phyloP scores from a whole-genome alignment of 805 yeast species.

The Barnettozyma siamensis region DNA sequence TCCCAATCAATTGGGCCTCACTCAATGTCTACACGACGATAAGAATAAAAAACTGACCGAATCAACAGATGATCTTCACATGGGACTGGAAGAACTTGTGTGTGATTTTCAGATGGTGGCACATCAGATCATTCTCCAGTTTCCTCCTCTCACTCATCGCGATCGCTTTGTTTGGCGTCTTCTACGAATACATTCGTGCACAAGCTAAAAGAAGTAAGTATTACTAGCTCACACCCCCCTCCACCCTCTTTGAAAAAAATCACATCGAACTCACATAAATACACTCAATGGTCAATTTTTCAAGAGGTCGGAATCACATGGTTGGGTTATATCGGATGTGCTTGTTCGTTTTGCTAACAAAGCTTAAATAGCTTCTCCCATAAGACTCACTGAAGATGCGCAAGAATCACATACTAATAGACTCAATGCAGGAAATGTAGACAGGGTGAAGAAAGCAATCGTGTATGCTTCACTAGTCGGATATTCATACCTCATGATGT shows the following conservation, averaged over 20 bases:
- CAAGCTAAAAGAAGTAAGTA: conserved; percentile 20
- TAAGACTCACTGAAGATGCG: conserved; percentile 4
- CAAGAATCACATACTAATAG: conserved; percentile 9
- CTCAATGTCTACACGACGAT: not conserved
- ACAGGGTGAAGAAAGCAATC: conserved; percentile 31
- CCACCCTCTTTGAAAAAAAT: no score
- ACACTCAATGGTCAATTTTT: no score
- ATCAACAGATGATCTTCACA: conserved; percentile 56
- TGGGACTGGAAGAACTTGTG: conserved; percentile 75
- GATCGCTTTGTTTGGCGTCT: conserved; percentile 43
- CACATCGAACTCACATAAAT: no score
- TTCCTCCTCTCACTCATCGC: conserved; percentile 47
- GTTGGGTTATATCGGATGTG: no score
- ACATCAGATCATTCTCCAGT: conserved; percentile 45
- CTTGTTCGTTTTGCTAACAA: conserved; percentile 3
- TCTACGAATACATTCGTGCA: conserved; percentile 55
- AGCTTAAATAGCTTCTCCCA: conserved; percentile 5
- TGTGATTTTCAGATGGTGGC: conserved; percentile 78
- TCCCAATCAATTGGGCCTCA: not conserved
- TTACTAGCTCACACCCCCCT: no score
- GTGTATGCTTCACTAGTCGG: conserved; percentile 63
- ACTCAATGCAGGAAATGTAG: conserved; percentile 15
- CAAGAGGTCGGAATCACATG: no score
- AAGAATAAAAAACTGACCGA: conserved; percentile 13
- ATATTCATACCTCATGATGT: conserved; percentile 68